Evolutionary conservation across 768 basidiomycete genomes (phyloP), one percentile per base, ranked within the genome.

Genomic region (Rhizopogon rudus): DNA sequence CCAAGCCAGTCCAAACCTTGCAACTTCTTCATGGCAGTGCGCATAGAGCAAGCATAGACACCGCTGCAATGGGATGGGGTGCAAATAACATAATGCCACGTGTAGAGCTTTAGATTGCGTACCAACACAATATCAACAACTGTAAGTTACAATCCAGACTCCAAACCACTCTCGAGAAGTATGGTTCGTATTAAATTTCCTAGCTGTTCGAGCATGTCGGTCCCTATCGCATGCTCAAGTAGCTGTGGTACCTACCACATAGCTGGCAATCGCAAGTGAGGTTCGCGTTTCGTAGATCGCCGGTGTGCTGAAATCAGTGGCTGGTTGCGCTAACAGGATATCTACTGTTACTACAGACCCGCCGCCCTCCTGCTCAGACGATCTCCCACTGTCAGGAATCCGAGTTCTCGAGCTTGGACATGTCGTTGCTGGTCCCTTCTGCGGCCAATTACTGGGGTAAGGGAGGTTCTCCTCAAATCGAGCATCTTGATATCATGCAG

Each of bases 371-470:
- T 5, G 13, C 8, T 35, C 58, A 12, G 63, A 68, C 51, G 68
- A 78, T 14, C 77, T 81, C n/a, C 86, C 86, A 0, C 73, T 87
- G 10, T 72, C 81, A 6, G 84, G 85, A 6, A 68, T 87, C 37
- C 81, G 84, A 7, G 81, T 88, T 6, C 70, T 87, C 6, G 87
- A 88, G 61, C 71, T 88, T 40, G 86, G 86, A 0, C 86, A 88
- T 58, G 71, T 87, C n/a, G 84, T 88, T 55, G 85, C 86, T 1
- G 86, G 86, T 9, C 86, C 86, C 1, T 87, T 88, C 66, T 84
- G 82, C 22, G 86, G 86, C 1, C 87, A 88, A 52, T 72, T 88
- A 7, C 79, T 88, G 4, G 84, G 84, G 86, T 86, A 69, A 52
- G 75, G 52, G 16, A 5, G 9, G 5, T 31, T 50, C 1, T 16